Conservation (phyloP, 345 rosid species). For the Rhodamnia rubescens region DNA sequence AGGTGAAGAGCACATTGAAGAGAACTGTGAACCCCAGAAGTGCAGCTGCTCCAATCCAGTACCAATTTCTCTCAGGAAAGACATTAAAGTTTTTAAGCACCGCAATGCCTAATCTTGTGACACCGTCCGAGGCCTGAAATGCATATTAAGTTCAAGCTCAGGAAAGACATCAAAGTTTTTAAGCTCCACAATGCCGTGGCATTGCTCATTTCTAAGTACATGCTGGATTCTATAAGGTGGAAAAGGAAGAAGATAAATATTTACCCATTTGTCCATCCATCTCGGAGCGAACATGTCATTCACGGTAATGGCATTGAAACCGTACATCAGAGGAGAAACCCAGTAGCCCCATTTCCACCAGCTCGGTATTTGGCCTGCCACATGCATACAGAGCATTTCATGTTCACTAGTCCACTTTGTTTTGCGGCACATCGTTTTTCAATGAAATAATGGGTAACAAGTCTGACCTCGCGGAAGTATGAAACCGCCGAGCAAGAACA, state of each 20-base stretch:
- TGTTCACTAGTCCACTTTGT: neutral
- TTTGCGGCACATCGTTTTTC: neutral
- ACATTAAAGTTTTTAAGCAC: constrained; percentile 45
- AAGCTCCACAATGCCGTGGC: constrained; percentile 33
- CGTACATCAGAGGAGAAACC: constrained; percentile 80
- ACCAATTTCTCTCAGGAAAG: constrained; percentile 51
- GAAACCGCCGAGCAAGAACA: constrained; percentile 86
- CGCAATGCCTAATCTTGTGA: constrained; percentile 43
- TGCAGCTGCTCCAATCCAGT: constrained; percentile 67
- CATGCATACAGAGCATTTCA: neutral
- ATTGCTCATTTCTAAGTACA: neutral
- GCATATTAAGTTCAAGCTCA: constrained; percentile 3
- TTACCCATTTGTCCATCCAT: constrained; percentile 65
- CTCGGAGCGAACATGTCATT: constrained; percentile 76
- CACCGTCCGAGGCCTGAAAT: constrained; percentile 43
- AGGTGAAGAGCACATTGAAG: constrained; percentile 65
- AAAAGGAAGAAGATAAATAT: neutral
- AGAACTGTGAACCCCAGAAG: constrained; percentile 54
- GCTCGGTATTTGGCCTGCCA: constrained; percentile 51
- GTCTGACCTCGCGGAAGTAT: constrained; percentile 52
- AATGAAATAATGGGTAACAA: neutral
- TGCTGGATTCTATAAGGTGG: neutral
- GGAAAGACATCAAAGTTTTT: constrained; percentile 29
- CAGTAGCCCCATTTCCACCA: constrained; percentile 96
- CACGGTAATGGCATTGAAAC: constrained; percentile 50